phyloP scores from a whole-genome alignment of 495 filamentous ascomycete species.

The Talaromyces adpressus region DNA sequence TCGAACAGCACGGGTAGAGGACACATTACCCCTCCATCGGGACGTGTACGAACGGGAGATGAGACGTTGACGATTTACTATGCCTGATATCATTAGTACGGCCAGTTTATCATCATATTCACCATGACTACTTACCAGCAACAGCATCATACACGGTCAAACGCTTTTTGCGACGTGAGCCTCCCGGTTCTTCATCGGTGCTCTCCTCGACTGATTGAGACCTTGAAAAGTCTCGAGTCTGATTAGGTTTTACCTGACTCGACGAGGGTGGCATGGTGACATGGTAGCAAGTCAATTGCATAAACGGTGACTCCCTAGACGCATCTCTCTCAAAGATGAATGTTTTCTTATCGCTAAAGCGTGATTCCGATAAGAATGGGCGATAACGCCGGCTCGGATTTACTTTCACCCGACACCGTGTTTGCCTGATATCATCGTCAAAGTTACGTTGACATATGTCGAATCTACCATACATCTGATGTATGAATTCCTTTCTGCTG shows the following conservation, averaged over 20 bases:
- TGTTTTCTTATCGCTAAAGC: background rate
- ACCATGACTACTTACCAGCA: slow-evolving; percentile 48
- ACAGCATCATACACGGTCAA: slow-evolving; percentile 72
- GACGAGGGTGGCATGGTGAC: background rate
- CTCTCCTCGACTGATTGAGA: background rate
- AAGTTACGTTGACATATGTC: background rate
- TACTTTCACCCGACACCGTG: background rate
- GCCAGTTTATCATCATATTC: background rate
- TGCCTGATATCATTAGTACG: slow-evolving; percentile 32
- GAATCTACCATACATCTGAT: slow-evolving; percentile 26
- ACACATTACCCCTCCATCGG: slow-evolving; percentile 43
- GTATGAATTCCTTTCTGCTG: slow-evolving; percentile 77
- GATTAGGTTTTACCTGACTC: slow-evolving; percentile 17
- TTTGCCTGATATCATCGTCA: background rate
- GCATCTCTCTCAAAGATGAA: background rate
- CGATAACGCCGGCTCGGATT: background rate
- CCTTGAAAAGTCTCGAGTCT: slow-evolving; percentile 14
- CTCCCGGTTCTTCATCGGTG: slow-evolving; percentile 5
- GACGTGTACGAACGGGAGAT: slow-evolving; percentile 30
- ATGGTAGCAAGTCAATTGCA: background rate
- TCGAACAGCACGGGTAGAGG: slow-evolving; percentile 43
- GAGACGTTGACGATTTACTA: slow-evolving; percentile 38
- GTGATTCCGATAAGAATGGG: background rate
- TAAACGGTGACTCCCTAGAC: background rate
- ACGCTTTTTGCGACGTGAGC: slow-evolving; percentile 15